These are phyloP conservation scores for Boletus sp. DNA, from an alignment of 1,284 basidiomycete genomes.

Conservation along the genomic window DNA sequence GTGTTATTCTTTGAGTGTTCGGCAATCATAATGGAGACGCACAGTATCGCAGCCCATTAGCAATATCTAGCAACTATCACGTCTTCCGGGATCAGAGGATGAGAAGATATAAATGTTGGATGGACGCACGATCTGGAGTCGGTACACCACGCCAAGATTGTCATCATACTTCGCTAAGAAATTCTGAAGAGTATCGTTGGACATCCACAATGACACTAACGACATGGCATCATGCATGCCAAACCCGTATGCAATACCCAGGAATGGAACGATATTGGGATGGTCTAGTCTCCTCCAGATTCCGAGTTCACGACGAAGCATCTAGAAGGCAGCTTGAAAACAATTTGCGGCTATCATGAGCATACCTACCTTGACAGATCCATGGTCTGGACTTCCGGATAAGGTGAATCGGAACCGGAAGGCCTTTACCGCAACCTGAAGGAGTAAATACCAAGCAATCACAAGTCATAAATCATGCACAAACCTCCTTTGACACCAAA, in stretches of 20 bases:
- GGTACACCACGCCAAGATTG: background rate
- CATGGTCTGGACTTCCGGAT: background rate
- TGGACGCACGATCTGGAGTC: background rate
- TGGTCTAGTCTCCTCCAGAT: background rate
- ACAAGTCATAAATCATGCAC: background rate
- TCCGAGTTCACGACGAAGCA: background rate
- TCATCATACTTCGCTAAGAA: background rate
- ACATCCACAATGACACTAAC: background rate
- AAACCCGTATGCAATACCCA: background rate
- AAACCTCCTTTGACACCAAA: conserved; percentile 6
- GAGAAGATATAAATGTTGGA: background rate
- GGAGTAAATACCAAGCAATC: background rate
- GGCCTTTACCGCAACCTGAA: background rate
- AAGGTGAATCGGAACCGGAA: background rate
- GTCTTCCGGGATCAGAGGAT: background rate
- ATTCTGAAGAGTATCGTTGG: background rate
- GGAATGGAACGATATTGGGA: background rate
- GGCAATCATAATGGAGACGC: background rate
- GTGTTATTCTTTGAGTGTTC: background rate
- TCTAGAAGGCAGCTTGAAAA: background rate
- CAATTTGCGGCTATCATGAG: background rate
- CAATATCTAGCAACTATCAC: background rate
- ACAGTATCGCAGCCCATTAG: background rate
- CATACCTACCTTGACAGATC: background rate
- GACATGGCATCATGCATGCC: background rate